Conservation (phyloP, 164 flowering plant species). For the Kingdonia uniflora region DNA sequence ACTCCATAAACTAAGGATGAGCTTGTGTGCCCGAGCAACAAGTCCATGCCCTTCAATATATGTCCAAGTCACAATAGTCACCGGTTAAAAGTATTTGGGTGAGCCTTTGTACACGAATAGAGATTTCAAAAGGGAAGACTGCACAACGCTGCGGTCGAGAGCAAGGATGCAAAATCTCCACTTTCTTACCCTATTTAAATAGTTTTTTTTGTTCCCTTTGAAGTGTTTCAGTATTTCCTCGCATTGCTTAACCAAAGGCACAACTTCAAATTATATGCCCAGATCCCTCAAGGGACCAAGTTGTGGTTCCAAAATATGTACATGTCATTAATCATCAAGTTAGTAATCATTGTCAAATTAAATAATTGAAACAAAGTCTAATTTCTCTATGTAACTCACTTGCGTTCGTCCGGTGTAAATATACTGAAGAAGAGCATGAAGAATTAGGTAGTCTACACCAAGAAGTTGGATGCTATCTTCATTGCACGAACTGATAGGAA, state of each 20-base stretch:
- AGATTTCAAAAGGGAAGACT: slow-evolving; percentile 46
- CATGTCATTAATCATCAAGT: slow-evolving; percentile 4
- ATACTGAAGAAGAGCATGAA: slow-evolving; percentile 75
- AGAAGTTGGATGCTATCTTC: slow-evolving; percentile 42
- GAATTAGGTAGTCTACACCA: slow-evolving; percentile 38
- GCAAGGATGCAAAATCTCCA: slow-evolving; percentile 56
- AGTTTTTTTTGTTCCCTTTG: slow-evolving; percentile 54
- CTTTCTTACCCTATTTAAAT: slow-evolving; percentile 54
- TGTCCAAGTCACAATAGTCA: slow-evolving; percentile 52
- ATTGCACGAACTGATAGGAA: slow-evolving; percentile 27
- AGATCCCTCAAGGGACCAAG: slow-evolving; percentile 53
- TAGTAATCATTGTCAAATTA: background rate
- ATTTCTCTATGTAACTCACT: slow-evolving; percentile 24
- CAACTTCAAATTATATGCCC: slow-evolving; percentile 57
- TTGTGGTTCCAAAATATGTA: slow-evolving; percentile 60
- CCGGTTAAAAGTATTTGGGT: slow-evolving; percentile 35
- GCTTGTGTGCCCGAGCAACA: slow-evolving; percentile 50
- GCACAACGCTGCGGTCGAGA: slow-evolving; percentile 30
- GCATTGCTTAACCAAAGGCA: slow-evolving; percentile 61
- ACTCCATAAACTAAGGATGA: slow-evolving; percentile 84
- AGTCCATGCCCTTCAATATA: slow-evolving; percentile 54
- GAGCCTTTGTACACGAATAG: slow-evolving; percentile 42
- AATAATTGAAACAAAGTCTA: background rate
- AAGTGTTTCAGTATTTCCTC: slow-evolving; percentile 55
- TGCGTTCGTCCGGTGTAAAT: slow-evolving; percentile 68